These are phyloP conservation scores for Hortaea werneckii DNA, from an alignment of 2,329 filamentous ascomycete genomes.

Conservation along the genomic window DNA sequence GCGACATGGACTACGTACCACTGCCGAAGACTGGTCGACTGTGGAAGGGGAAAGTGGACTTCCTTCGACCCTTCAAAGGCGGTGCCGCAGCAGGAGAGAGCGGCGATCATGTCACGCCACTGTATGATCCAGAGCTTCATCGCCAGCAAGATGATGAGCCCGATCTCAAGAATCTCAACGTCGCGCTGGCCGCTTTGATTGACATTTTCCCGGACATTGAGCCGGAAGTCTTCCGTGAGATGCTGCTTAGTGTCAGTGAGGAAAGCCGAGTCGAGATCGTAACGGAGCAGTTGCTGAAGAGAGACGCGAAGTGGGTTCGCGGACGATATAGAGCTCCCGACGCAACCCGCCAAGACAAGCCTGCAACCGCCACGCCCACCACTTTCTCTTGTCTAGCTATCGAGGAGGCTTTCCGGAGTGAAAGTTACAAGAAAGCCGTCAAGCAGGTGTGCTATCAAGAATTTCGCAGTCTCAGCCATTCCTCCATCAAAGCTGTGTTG, in stretches of 20 bases:
- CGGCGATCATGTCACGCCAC: constrained; percentile 17
- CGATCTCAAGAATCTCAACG: constrained; percentile 60
- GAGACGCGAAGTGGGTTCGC: constrained; percentile 58
- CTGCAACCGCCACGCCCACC: background rate
- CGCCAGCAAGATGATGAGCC: constrained; percentile 33
- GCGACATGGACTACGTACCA: constrained; percentile 20
- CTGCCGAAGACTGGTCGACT: constrained; percentile 16
- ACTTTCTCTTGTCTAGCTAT: constrained; percentile 34
- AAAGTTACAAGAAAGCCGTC: constrained; percentile 58
- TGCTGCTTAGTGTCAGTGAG: constrained; percentile 63
- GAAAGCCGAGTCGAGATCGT: constrained; percentile 69
- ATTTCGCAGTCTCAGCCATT: constrained; percentile 63
- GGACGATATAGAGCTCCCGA: constrained; percentile 38
- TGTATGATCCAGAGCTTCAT: constrained; percentile 16
- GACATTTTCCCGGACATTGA: constrained; percentile 73
- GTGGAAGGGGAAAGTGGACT: constrained; percentile 25
- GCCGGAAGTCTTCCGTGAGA: constrained; percentile 71
- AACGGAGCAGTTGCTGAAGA: constrained; percentile 62
- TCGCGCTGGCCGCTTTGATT: constrained; percentile 55
- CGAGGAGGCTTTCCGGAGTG: constrained; percentile 57
- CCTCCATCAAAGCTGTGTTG: constrained; percentile 66
- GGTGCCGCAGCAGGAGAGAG: constrained; percentile 10
- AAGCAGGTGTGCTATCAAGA: constrained; percentile 60
- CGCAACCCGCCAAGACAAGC: background rate
- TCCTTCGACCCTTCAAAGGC: constrained; percentile 22